Evolutionary conservation across 1,139 yeast genomes (phyloP).

Genomic region (Zygoascus hellenicus): DNA sequence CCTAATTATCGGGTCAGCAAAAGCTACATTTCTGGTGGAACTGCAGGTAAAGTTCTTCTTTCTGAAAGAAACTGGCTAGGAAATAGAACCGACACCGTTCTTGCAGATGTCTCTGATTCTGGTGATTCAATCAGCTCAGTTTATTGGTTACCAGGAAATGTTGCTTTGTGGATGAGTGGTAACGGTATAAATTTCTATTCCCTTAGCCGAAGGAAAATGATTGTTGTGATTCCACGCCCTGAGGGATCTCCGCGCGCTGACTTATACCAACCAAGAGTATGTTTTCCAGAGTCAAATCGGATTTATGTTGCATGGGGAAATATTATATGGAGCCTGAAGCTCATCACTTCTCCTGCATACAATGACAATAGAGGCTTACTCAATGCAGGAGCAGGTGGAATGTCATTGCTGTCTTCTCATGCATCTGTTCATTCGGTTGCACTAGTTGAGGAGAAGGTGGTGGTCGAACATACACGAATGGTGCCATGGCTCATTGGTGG

Average conservation of each 20-base stretch:
- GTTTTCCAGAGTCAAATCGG: conserved; percentile 60
- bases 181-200: conserved; percentile 52
- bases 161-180: conserved; percentile 82
- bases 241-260: conserved; percentile 65
- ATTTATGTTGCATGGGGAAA: conserved; percentile 80
- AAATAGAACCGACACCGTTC: conserved; percentile 57
- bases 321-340: conserved; percentile 64
- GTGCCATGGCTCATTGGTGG: conserved; percentile 84
- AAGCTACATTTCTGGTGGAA: conserved; percentile 81
- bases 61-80: conserved; percentile 87
- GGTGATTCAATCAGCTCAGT: conserved; percentile 72
- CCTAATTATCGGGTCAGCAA: conserved; percentile 55
- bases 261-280: conserved; percentile 75
- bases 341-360: not conserved
- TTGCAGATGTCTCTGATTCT: conserved; percentile 40
- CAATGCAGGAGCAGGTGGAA: conserved; percentile 12
- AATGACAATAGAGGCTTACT: conserved; percentile 1
- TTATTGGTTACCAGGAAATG: conserved; percentile 48
- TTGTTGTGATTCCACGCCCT: conserved; percentile 55
- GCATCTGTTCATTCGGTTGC: conserved; percentile 24
- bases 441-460: conserved; percentile 48
- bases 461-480: conserved; percentile 51
- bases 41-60: conserved; percentile 73
- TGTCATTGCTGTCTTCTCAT: conserved; percentile 19
- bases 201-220: conserved; percentile 21